These are phyloP conservation scores for Collybiopsis confluens DNA, from an alignment of 768 basidiomycete species.

Conservation along the genomic window DNA sequence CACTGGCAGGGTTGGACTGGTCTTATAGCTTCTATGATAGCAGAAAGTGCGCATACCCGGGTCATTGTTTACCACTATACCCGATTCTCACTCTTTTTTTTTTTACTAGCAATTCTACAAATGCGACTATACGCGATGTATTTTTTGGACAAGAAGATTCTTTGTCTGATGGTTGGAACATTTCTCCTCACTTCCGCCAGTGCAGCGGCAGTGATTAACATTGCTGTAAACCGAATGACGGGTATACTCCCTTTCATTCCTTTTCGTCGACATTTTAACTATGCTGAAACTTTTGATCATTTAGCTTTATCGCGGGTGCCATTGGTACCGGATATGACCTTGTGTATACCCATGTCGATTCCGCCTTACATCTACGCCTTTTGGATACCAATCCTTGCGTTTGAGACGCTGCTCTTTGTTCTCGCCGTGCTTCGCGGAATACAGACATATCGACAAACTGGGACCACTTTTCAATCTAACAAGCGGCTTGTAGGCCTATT, in stretches of 20 bases:
- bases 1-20: constrained; percentile 64
- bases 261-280: too few relatives aligned
- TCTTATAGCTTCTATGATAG: constrained; percentile 46
- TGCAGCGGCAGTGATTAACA: constrained; percentile 47
- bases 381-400: constrained; percentile 58
- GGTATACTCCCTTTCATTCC: not conserved
- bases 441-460: constrained; percentile 34
- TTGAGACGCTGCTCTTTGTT: constrained; percentile 48
- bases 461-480: constrained; percentile 34
- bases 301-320: too few relatives aligned
- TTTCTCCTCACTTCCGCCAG: constrained; percentile 36
- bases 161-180: constrained; percentile 38
- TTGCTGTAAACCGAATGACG: constrained; percentile 23
- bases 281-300: too few relatives aligned
- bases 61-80: not conserved
- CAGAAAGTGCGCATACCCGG: constrained; percentile 39
- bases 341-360: constrained; percentile 39
- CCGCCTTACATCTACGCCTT: constrained; percentile 46
- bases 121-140: constrained; percentile 63
- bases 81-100: not conserved
- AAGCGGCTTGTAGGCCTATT: constrained; percentile 43
- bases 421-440: constrained; percentile 48
- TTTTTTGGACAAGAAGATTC: constrained; percentile 45
- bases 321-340: constrained; percentile 22
- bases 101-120: constrained; percentile 49